Conservation (phyloP, 352 stramenopile genomes). For the Phytopythium oedochilum region DNA sequence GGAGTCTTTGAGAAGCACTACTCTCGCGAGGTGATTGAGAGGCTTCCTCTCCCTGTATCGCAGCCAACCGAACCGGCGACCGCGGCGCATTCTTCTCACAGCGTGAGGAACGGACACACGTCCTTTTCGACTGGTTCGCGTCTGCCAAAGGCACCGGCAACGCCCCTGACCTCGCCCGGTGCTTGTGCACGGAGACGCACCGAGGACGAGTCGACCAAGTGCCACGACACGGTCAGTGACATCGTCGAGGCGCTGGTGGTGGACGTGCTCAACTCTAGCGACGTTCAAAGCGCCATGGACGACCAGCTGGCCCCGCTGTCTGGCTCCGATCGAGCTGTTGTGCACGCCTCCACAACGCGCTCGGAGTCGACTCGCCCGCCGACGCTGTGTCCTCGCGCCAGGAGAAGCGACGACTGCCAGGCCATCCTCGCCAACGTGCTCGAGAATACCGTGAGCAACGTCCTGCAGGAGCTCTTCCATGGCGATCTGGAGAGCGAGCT, state of each 20-base stretch:
- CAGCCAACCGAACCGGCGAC: conserved; percentile 9
- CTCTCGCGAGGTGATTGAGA: conserved; percentile 22
- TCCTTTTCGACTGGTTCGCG: conserved; percentile 7
- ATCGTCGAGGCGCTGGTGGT: conserved; percentile 56
- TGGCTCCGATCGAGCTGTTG: conserved; percentile 13
- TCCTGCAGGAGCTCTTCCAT: conserved; percentile 81
- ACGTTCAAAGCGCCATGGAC: conserved; percentile 40
- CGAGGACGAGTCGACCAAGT: conserved; percentile 15
- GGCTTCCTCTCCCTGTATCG: conserved; percentile 26
- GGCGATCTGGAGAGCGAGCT: conserved; percentile 69
- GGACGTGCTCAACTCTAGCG: conserved; percentile 49
- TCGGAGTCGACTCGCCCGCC: not conserved
- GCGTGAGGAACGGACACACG: conserved; percentile 10
- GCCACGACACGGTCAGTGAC: conserved; percentile 38
- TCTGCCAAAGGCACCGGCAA: conserved; percentile 9
- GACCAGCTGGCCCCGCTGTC: conserved; percentile 27
- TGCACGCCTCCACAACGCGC: not conserved
- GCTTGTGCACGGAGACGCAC: conserved; percentile 2
- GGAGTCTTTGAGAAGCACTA: conserved; percentile 49
- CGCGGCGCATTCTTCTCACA: conserved; percentile 1
- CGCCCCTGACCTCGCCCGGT: not conserved
- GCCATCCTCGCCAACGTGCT: conserved; percentile 52
- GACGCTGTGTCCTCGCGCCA: conserved; percentile 17
- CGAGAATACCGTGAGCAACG: conserved; percentile 80
- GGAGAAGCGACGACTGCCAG: conserved; percentile 59